Evolutionary conservation across 2,329 filamentous ascomycete species (phyloP).

Genomic region (Penicillium vulpinum): DNA sequence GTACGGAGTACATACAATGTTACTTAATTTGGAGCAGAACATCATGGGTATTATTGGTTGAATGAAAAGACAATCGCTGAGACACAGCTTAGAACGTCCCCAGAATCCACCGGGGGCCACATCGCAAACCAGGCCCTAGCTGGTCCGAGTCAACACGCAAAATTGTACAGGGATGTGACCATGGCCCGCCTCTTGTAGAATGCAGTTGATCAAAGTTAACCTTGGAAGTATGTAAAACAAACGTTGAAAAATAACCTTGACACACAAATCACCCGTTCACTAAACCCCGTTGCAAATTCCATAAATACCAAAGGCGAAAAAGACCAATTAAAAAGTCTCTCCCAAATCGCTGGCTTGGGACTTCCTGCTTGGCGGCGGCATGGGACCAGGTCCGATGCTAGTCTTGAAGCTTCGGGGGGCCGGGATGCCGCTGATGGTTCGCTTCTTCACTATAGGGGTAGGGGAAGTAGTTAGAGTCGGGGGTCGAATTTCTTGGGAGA

Average conservation of each 20-base stretch:
- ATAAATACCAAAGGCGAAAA: neutral
- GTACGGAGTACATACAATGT: no score
- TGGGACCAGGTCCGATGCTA: slow-evolving; percentile 44
- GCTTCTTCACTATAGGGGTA: slow-evolving; percentile 47
- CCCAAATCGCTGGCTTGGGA: slow-evolving; percentile 56
- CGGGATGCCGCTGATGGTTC: slow-evolving; percentile 52
- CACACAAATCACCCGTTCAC: neutral
- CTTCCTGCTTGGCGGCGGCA: slow-evolving; percentile 50
- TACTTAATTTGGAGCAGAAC: slow-evolving; percentile 14
- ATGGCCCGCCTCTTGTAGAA: neutral
- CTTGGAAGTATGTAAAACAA: slow-evolving; percentile 1
- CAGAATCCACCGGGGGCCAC: slow-evolving; percentile 20
- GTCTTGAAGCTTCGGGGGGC: slow-evolving; percentile 43
- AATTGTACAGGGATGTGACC: neutral
- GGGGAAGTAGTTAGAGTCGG: slow-evolving; percentile 52
- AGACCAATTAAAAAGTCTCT: slow-evolving; percentile 54
- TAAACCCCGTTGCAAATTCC: neutral
- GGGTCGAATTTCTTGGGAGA: slow-evolving; percentile 34
- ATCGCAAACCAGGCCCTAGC: slow-evolving; percentile 7
- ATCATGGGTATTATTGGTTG: slow-evolving; percentile 38
- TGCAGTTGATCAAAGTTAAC: neutral
- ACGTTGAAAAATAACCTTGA: neutral
- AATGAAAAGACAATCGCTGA: slow-evolving; percentile 37
- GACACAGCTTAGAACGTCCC: slow-evolving; percentile 41
- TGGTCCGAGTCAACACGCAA: slow-evolving; percentile 2